Evolutionary conservation across 2,329 filamentous ascomycete genomes (phyloP).

Genomic region (Colletotrichum limetticola): DNA sequence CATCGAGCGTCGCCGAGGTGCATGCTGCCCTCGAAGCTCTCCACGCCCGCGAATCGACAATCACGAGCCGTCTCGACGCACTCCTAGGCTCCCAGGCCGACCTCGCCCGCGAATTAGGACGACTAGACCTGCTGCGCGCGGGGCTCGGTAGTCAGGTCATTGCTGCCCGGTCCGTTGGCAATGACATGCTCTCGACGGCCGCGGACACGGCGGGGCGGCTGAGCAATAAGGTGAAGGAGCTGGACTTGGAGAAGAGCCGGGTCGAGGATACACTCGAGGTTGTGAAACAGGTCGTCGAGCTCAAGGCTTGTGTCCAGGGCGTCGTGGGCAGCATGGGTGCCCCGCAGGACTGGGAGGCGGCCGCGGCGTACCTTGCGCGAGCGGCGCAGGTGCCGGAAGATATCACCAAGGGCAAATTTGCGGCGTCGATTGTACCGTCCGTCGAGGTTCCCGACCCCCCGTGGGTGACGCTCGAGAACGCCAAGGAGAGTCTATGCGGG

Average conservation of each 20-base stretch:
- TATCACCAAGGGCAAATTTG: slow-evolving; percentile 87
- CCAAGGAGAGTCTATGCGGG: slow-evolving; percentile 88
- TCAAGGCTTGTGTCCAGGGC: slow-evolving; percentile 95
- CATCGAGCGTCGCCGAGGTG: slow-evolving; percentile 81
- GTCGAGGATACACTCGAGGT: slow-evolving; percentile 92
- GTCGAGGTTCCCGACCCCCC: slow-evolving; percentile 95
- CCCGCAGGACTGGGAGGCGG: slow-evolving; percentile 98
- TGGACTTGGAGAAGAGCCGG: slow-evolving; percentile 91
- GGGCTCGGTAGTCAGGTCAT: slow-evolving; percentile 89
- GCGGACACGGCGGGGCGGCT: slow-evolving; percentile 87
- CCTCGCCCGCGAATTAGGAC: slow-evolving; percentile 85
- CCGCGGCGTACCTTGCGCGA: slow-evolving; percentile 87
- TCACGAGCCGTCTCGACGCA: slow-evolving; percentile 79
- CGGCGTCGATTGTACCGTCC: slow-evolving; percentile 91
- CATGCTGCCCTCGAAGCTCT: slow-evolving; percentile 80
- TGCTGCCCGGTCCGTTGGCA: slow-evolving; percentile 83
- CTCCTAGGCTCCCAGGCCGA: slow-evolving; percentile 87
- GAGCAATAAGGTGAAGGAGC: slow-evolving; percentile 84
- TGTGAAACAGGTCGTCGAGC: slow-evolving; percentile 95
- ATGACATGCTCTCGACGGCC: slow-evolving; percentile 89
- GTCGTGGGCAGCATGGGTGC: slow-evolving; percentile 97
- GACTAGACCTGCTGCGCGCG: slow-evolving; percentile 89
- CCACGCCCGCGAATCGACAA: slow-evolving; percentile 77
- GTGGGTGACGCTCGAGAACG: slow-evolving; percentile 84
- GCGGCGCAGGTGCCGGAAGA: slow-evolving; percentile 83